Evolutionary conservation across 805 yeast species (phyloP).

Genomic region (Kazachstania kunashirensis): DNA sequence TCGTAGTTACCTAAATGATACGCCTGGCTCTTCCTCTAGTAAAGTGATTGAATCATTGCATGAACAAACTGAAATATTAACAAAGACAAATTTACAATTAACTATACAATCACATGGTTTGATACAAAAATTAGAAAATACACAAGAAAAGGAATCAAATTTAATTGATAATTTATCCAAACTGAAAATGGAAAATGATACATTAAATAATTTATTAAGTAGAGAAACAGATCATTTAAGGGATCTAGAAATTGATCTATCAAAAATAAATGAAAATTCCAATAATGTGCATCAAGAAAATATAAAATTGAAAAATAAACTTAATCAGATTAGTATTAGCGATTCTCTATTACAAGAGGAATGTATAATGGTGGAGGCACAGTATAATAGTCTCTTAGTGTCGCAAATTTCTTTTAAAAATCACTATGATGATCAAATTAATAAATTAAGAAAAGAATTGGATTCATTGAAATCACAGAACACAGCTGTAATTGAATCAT

Average conservation of each 20-base stretch:
- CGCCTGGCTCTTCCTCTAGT: slow-evolving; percentile 1
- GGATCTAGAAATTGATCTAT: slow-evolving; percentile 47
- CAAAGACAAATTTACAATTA: slow-evolving; percentile 28
- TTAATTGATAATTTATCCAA: slow-evolving; percentile 46
- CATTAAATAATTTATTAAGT: slow-evolving; percentile 40
- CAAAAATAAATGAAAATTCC: slow-evolving; percentile 5
- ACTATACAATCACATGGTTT: slow-evolving; percentile 40
- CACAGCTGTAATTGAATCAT: not conserved
- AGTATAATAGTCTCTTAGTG: slow-evolving; percentile 19
- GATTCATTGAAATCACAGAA: not conserved
- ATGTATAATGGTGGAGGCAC: slow-evolving; percentile 12
- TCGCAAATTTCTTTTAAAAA: slow-evolving; percentile 12
- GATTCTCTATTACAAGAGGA: slow-evolving; percentile 12
- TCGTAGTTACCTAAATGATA: not conserved
- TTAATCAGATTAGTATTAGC: slow-evolving; percentile 1
- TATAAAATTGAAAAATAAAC: slow-evolving; percentile 1
- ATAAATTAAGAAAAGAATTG: slow-evolving; percentile 5
- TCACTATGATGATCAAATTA: slow-evolving; percentile 12
- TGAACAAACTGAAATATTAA: slow-evolving; percentile 44
- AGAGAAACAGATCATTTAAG: slow-evolving; percentile 45
- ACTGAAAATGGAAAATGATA: slow-evolving; percentile 69
- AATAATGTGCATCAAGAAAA: slow-evolving; percentile 3
- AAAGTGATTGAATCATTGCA: slow-evolving; percentile 38
- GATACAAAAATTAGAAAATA: slow-evolving; percentile 40
- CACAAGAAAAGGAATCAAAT: slow-evolving; percentile 35